A percentile compares a stretch with the other conserved stretches of the same genome.
These are phyloP conservation scores for Penicillium ochrochloron DNA, from an alignment of 495 filamentous ascomycete species.

Conservation along the genomic window DNA sequence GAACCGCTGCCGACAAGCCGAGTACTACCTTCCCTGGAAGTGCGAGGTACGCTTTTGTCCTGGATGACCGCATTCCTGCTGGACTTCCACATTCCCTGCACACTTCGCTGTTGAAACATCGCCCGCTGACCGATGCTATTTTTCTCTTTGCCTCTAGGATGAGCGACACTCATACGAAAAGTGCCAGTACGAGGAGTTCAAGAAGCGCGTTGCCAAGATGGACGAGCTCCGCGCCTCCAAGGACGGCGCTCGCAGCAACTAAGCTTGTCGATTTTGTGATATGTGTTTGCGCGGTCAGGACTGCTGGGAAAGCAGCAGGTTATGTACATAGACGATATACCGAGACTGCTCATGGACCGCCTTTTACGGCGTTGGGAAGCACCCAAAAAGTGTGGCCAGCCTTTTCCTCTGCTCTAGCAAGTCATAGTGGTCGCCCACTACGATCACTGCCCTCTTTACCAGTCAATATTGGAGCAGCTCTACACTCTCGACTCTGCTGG, in stretches of 20 bases:
- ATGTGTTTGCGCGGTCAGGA: constrained; percentile 25
- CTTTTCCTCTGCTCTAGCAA: background rate
- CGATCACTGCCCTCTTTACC: background rate
- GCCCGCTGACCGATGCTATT: background rate
- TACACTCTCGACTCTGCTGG: background rate
- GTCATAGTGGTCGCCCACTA: background rate
- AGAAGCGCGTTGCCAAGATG: constrained; percentile 98
- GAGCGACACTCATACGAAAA: constrained; percentile 98
- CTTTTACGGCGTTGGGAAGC: constrained; percentile 40
- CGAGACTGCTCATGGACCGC: constrained; percentile 48
- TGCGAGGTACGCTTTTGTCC: constrained; percentile 73
- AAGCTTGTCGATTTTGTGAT: constrained; percentile 32
- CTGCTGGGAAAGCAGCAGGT: constrained; percentile 39
- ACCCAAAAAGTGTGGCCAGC: background rate
- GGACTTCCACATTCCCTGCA: background rate
- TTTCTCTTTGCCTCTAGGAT: constrained; percentile 55
- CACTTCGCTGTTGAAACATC: background rate
- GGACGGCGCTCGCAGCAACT: constrained; percentile 88
- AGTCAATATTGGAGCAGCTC: background rate
- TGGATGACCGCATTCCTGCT: background rate
- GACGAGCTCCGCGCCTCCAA: constrained; percentile 89
- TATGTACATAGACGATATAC: constrained; percentile 54
- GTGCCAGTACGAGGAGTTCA: constrained; percentile 98
- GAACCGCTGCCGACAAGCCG: constrained; percentile 89
- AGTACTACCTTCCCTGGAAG: constrained; percentile 97